Base-by-base conservation (phyloP, 331 rosid genomes). In the Pyracantha coccinea region DNA sequence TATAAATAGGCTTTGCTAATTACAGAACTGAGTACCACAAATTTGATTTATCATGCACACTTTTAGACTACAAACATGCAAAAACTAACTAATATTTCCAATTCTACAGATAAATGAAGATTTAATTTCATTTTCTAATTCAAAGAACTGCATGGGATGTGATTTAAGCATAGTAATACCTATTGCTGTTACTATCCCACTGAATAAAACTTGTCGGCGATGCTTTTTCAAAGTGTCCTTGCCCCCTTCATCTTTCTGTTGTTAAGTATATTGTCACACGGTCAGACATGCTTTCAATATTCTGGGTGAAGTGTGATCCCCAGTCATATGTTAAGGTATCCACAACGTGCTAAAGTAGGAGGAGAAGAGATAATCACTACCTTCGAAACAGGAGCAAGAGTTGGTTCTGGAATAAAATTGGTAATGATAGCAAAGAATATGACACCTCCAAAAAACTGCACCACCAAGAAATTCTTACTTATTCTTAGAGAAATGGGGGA, bases 361-460 rank as follows among this genome's bases (percentile, higher is more conserved):
- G 68, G 78, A 66, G 31, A 81, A 50, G 32, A 61, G 63, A 66
- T 76, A 54, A 75, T 53, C 41, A 50, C 38, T 53, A 92, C 98
- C 98, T 90, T 92, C 41, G 98, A 69, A 71, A 71, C 69, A 61
- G 97, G 89, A 75, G 90, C 75, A 80, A 90, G 88, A 2, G 96
- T 59, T 74, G 99, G 98, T 81, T 92, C 98, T 3, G 99, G 98
- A 76, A 95, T 86, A 73, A 95, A 92, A 78, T 78, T 89, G 86
- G 96, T 86, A 53, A 95, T 71, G 71, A 88, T 23, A 59, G 88
- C 98, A 80, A 92, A 95, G 91, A 90, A 89, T 85, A 92, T 68
- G 31, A 95, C 98, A 66, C 99, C 99, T 19, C 91, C 97, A 71
- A 92, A 95, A 86, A 92, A 92, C 97, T 95, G 89, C 75, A 82